Evolutionary conservation across 1,139 yeast genomes (phyloP).

Genomic region (Suhomyces maxii): DNA sequence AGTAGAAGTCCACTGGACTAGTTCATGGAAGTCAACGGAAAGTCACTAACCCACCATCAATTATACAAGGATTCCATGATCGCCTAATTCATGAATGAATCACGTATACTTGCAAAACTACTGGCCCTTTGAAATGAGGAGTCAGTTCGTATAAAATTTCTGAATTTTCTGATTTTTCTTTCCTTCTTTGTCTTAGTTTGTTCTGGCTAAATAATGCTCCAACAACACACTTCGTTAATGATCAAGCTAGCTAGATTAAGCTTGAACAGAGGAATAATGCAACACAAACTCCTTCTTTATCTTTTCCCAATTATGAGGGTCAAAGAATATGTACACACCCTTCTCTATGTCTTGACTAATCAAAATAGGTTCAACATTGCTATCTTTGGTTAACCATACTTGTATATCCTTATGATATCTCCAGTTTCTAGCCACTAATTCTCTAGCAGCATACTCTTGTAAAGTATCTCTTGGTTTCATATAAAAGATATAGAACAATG

Average conservation of each 20-base stretch:
- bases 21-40: too few species aligned
- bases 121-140: too few species aligned
- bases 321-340: conserved; percentile 95
- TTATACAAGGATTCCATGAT: too few species aligned
- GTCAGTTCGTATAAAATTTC: too few species aligned
- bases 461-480: conserved; percentile 90
- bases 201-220: too few species aligned
- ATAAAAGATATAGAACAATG: conserved; percentile 89
- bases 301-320: conserved; percentile 95
- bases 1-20: too few species aligned
- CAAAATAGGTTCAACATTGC: conserved; percentile 83
- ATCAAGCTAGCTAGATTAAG: conserved; percentile 20
- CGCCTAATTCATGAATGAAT: too few species aligned
- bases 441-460: conserved; percentile 93
- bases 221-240: too few species aligned
- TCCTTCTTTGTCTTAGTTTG: too few species aligned
- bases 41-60: too few species aligned
- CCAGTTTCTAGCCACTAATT: conserved; percentile 90
- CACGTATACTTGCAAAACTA: too few species aligned
- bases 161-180: too few species aligned
- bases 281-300: conserved; percentile 80
- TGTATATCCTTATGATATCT: conserved; percentile 93
- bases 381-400: conserved; percentile 96
- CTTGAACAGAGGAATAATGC: conserved; percentile 58
- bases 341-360: conserved; percentile 86